Evolutionary conservation across 257 asterid species (phyloP).

Genomic region (Plectranthus barbatus): DNA sequence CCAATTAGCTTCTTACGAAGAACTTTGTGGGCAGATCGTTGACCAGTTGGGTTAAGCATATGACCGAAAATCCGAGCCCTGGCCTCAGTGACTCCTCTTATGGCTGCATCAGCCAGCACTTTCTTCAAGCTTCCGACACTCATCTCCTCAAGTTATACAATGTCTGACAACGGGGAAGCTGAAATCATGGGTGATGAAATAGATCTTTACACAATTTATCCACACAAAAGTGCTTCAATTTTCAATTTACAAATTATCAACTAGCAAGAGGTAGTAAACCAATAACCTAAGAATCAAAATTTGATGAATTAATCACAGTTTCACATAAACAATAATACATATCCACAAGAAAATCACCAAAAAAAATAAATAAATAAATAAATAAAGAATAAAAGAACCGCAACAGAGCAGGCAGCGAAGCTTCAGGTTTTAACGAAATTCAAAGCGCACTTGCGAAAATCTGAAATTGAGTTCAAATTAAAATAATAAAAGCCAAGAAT

Average conservation of each 20-base stretch:
- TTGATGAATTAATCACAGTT: no score
- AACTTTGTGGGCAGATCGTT: conserved; percentile 72
- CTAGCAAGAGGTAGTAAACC: conserved; percentile 4
- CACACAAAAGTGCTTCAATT: background rate
- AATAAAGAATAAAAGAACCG: no score
- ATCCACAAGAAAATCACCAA: no score
- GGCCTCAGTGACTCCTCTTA: conserved; percentile 69
- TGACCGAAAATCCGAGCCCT: conserved; percentile 90
- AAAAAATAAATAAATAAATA: no score
- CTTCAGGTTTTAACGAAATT: no score
- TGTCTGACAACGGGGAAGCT: background rate
- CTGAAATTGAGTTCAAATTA: no score
- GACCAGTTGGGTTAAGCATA: conserved; percentile 68
- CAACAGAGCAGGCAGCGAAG: no score
- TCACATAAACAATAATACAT: no score
- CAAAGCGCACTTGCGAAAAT: no score
- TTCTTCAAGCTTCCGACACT: conserved; percentile 59
- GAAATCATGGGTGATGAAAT: background rate
- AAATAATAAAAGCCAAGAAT: no score
- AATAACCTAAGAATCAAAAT: background rate
- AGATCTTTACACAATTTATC: background rate
- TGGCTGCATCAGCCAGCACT: conserved; percentile 58
- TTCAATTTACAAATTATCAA: background rate
- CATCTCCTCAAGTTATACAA: conserved; percentile 28
- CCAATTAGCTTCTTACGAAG: conserved; percentile 91